Conservation (phyloP, 495 filamentous ascomycete genomes). For the Penicillium samsonianum region DNA sequence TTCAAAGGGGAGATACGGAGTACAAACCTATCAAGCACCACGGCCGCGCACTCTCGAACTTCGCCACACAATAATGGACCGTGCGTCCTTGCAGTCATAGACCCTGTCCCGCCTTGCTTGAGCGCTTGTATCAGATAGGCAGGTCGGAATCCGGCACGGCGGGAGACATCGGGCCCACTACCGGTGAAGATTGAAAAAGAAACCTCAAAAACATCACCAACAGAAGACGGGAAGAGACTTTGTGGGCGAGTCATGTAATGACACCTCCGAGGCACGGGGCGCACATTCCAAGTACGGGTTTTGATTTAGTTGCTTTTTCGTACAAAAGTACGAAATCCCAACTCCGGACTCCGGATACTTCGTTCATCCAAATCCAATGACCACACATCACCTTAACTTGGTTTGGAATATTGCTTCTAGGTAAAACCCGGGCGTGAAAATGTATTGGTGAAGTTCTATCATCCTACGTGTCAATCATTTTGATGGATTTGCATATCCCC, state of each 20-base stretch:
- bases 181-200: not conserved
- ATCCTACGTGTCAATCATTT: not conserved
- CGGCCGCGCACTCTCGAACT: not conserved
- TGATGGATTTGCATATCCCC: not conserved
- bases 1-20: too few species aligned
- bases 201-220: not conserved
- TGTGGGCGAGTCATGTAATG: not conserved
- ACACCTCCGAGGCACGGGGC: not conserved
- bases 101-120: not conserved
- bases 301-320: not conserved
- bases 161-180: not conserved
- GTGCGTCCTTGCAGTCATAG: not conserved
- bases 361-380: not conserved
- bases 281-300: not conserved
- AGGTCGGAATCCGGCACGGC: not conserved
- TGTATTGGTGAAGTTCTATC: not conserved
- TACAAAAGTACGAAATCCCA: not conserved
- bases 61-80: conserved; percentile 5
- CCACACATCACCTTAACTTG: not conserved
- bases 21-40: not conserved
- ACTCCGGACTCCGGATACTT: not conserved
- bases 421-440: not conserved
- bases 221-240: not conserved
- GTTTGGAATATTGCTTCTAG: not conserved
- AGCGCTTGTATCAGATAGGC: conserved; percentile 12